Conservation (phyloP, 768 basidiomycete species). For the Strobilomyces confusus region DNA sequence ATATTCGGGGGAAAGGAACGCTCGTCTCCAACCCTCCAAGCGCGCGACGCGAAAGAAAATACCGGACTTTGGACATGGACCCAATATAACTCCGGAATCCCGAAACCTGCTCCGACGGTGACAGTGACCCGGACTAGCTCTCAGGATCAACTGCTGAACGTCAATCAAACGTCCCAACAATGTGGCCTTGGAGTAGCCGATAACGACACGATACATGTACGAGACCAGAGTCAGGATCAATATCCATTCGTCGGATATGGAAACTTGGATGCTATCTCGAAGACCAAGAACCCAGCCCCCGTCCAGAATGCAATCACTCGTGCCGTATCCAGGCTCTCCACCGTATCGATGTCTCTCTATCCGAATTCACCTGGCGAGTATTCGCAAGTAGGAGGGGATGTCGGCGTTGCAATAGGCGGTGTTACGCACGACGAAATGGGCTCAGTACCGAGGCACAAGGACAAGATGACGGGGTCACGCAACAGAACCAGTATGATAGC, state of each 20-base stretch:
- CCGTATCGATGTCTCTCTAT: constrained; percentile 46
- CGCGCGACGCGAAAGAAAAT: constrained; percentile 35
- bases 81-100: constrained; percentile 43
- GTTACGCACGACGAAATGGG: constrained; percentile 41
- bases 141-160: constrained; percentile 9
- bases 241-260: constrained; percentile 28
- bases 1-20: constrained; percentile 76
- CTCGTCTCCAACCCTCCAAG: constrained; percentile 34
- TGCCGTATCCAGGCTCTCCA: constrained; percentile 38
- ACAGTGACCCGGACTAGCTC: constrained; percentile 24
- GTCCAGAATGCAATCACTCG: constrained; percentile 39
- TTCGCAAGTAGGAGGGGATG: constrained; percentile 21
- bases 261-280: constrained; percentile 17
- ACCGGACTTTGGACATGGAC: constrained; percentile 54
- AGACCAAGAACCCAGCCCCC: constrained; percentile 25
- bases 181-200: constrained; percentile 4
- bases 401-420: constrained; percentile 36
- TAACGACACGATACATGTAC: constrained; percentile 13
- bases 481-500: constrained; percentile 24
- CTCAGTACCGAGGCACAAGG: constrained; percentile 32
- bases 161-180: constrained; percentile 8
- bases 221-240: constrained; percentile 8
- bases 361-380: constrained; percentile 37
- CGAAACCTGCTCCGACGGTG: constrained; percentile 22
- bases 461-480: constrained; percentile 23